Evolutionary conservation across 192 early-diverging fungal genomes (phyloP), one percentile per base, ranked within the genome.

Genomic region (Chytriomyces sp.): DNA sequence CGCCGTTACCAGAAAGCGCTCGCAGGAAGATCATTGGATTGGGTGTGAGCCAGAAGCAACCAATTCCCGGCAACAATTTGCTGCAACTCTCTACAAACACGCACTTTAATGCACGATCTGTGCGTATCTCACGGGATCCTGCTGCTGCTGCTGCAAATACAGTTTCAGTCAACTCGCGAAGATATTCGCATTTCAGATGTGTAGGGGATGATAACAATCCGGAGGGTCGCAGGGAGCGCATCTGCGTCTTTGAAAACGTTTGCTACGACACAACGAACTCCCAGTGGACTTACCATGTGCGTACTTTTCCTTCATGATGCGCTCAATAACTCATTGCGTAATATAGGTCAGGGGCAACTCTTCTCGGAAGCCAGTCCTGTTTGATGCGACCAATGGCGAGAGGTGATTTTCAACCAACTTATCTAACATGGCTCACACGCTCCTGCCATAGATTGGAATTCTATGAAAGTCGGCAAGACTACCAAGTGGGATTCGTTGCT

Each of bases 181-280:
- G 71, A 1, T 74, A 48, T 26, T 81, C 76, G 7, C 60, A 79
- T 16, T 64, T 67, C 28, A 3, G 75, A 18, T 81, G 76, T 49
- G 10, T 47, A 9, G 79, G 80, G 16, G 64, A 81, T 44, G 67
- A 69, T n/a, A 77, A 81, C 16, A 20, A 61, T 24, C 57, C 67
- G 16, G 49, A 66, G 18, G 70, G 62, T 10, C 45, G 71, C 5
- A 9, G 61, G 20, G 71, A 79, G 20, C 61, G 78, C 10, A 44
- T 72, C 6, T 82, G 81, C 64, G 18, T 64, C 5, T 82, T 82
- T 72, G 67, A 77, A 53, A 79, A 82, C 72, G 61, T 82, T 16
- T 82, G 81, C 64, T 82, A 82, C 48, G 61, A 76, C 47, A 5
- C 26, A 1, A 44, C 35, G 5, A 28, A 5, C 44, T 50, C 62